Base-by-base conservation (phyloP, 257 asterid genomes). In the Henckelia pumila region DNA sequence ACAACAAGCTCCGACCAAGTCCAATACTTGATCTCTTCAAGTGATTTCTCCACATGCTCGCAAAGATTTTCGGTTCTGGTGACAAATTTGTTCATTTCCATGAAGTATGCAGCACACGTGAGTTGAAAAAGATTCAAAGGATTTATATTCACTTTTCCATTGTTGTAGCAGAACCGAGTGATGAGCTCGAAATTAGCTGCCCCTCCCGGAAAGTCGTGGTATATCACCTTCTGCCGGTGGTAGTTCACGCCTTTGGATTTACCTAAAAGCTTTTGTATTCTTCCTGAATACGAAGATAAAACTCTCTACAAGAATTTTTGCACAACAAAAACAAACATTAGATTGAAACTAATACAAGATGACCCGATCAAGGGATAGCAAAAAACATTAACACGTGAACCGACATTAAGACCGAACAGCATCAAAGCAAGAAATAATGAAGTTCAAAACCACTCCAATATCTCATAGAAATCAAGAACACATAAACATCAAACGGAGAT, bases 191-290 rank as follows among this genome's bases (percentile, higher is more conserved):
- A 92, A 68, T 79, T 77, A 13, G 82, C 81, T 40, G 96, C 82
- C 77, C 98, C 98, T 32, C 97, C 98, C 0, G 98, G 98, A 35
- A 92, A 89, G 71, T 85, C 92, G 23, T 87, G 79, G 86, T 85
- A 84, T 60, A 92, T 79, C 73, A 89, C 87, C 90, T 89, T 92
- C 21, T 84, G 69, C 21, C 83, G 69, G 69, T 70, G 73, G 1
- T 59, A 68, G 1, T 68, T 32, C 24, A 25, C 69, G 4, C 80
- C 82, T 76, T 82, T 78, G 7, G 91, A 76, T 77, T 82, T 85
- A 6, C 82, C 33, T 1, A 92, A 66, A 64, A 92, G 35, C 59
- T 74, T 80, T 13, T 67, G 73, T 28, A 92, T 83, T 66, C 80
- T 85, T 61, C 85, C 87, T 0, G 92, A 87, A 68, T 87, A 84